Evolutionary conservation across 2,329 filamentous ascomycete species (phyloP).

Genomic region (Fusarium longipes): DNA sequence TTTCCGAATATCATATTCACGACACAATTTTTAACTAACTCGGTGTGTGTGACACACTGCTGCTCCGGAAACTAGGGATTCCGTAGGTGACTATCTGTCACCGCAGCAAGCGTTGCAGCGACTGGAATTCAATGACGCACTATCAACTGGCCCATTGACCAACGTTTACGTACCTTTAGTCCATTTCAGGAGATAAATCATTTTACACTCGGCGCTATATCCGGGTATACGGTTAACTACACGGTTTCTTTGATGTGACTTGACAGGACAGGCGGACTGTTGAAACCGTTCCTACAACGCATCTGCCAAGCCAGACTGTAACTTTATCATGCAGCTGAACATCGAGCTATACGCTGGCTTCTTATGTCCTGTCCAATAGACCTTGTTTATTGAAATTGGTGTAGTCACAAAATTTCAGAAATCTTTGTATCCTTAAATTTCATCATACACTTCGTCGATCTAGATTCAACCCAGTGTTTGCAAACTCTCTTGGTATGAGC

Average conservation of each 20-base stretch:
- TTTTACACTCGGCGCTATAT: not conserved
- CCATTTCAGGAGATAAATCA: not conserved
- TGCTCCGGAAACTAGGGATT: not conserved
- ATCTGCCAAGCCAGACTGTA: not conserved
- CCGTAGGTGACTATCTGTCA: not conserved
- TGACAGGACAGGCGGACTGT: not conserved
- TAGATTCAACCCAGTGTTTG: too few relatives aligned
- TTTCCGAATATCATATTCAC: not conserved
- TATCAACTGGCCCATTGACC: not conserved
- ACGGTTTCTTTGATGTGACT: not conserved
- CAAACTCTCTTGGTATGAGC: too few relatives aligned
- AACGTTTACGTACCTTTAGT: not conserved
- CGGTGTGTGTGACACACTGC: not conserved
- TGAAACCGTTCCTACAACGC: not conserved
- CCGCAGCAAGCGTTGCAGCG: not conserved
- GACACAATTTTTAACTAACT: too few relatives aligned
- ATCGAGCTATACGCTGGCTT: too few relatives aligned
- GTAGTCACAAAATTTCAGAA: too few relatives aligned
- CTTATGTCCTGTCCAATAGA: not conserved
- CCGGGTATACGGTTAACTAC: not conserved
- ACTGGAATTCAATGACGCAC: not conserved
- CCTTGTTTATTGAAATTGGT: not conserved
- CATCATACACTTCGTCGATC: not conserved
- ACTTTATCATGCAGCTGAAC: not conserved
- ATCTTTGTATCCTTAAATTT: not conserved